Base-by-base conservation (phyloP, 2,329 filamentous ascomycete genomes). In the Xylariales sp. region DNA sequence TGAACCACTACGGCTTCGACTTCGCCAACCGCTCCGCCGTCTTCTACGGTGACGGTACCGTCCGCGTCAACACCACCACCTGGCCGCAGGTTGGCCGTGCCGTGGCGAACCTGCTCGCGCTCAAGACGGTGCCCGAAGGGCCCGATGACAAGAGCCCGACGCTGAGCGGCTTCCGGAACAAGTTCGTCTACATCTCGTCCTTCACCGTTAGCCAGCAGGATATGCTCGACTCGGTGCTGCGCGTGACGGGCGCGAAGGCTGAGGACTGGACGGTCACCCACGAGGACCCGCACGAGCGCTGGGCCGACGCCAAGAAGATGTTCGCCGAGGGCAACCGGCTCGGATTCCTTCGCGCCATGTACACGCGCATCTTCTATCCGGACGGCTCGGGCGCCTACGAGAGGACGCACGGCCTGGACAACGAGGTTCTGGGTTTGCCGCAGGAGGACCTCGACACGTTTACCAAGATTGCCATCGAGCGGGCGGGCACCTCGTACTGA, bases 181-280 rank as follows among this genome's bases (percentile, higher is more conserved):
- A 67, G 37, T 45, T 50, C 0, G 51, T 82, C 2, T 76, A 69
- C 46, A 46, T 82, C 8, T 66, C 63, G 5, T 80, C 74, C 41
- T 86, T 83, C 59, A 54, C 61, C 8, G 48, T 80, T 42, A 77
- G 59, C 41, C 83, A 87, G 56, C 66, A 68, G 10, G 81, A 86
- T 10, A 85, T 86, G 64, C 67, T 86, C 37, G 70, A 73, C 28
- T 72, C 70, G n/a, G 57, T 81, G 12, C 67, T 81, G 50, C 70
- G 73, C 29, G 39, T 41, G 16, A 38, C 29, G 28, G 28, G 18
- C 14, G 21, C 35, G 40, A 59, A 58, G 35, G 46, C 33, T 6
- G 13, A 24, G 6, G 30, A 24, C 14, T 32, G 33, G 32, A 37
- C 21, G n/a, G 39, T 33, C 25, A 36, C 15, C n/a, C 14, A 17